These are phyloP conservation scores for Phoma sp. DNA, from an alignment of 2,329 filamentous ascomycete species.

Conservation along the genomic window DNA sequence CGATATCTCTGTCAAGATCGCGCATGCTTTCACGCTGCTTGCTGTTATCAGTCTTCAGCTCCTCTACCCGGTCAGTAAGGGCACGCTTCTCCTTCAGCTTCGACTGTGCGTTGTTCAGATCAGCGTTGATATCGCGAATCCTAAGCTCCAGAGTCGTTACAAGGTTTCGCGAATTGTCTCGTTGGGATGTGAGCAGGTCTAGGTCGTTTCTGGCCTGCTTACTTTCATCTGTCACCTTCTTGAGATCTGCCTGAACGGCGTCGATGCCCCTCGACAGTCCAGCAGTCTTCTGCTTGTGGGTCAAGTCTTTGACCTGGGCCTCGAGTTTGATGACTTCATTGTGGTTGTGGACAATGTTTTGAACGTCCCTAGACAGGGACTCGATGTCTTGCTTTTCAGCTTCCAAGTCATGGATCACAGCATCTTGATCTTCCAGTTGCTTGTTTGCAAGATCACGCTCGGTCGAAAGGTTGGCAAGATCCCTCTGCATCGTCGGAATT, in stretches of 20 bases:
- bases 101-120: conserved; percentile 71
- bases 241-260: conserved; percentile 81
- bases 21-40: conserved; percentile 74
- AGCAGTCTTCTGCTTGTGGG: conserved; percentile 74
- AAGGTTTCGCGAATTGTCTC: conserved; percentile 71
- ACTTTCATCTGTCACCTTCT: conserved; percentile 69
- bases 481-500: conserved; percentile 70
- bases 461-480: conserved; percentile 60
- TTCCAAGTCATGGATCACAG: conserved; percentile 64
- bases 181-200: conserved; percentile 70
- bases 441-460: conserved; percentile 48
- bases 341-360: conserved; percentile 74
- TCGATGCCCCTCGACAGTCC: conserved; percentile 73
- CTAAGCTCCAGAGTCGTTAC: conserved; percentile 77
- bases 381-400: conserved; percentile 76
- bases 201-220: conserved; percentile 68
- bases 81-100: conserved; percentile 82
- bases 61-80: conserved; percentile 73
- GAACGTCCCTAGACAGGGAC: conserved; percentile 75
- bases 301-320: conserved; percentile 74
- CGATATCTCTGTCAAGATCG: conserved; percentile 73
- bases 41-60: conserved; percentile 70
- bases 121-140: conserved; percentile 74
- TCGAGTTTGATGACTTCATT: conserved; percentile 75
- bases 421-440: conserved; percentile 68